A percentile compares a stretch with the other conserved stretches of the same genome.
These are phyloP conservation scores for Asterella californica DNA, from an alignment of 225 moss, liverwort and hornwort genomes.

Conservation along the genomic window DNA sequence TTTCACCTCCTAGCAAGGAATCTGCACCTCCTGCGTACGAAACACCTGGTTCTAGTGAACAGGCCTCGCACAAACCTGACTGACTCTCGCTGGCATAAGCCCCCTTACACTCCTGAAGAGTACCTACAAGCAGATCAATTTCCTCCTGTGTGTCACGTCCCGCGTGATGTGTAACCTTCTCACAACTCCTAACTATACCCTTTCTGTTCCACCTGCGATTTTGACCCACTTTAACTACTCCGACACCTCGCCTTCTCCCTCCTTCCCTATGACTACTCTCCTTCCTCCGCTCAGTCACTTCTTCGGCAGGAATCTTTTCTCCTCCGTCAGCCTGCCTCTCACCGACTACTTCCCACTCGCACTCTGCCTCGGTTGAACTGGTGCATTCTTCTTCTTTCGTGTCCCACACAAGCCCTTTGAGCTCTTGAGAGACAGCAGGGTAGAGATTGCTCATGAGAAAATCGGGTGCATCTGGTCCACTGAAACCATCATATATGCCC, in stretches of 20 bases:
- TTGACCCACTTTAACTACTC: conserved; percentile 14
- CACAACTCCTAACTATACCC: conserved; percentile 11
- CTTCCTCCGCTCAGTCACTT: not conserved
- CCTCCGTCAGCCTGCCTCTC: conserved; percentile 33
- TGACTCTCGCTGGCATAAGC: conserved; percentile 23
- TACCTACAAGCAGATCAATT: conserved; percentile 28
- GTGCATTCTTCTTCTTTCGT: conserved; percentile 42
- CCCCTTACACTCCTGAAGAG: conserved; percentile 21
- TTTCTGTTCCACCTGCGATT: conserved; percentile 16
- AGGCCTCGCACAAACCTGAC: conserved; percentile 9
- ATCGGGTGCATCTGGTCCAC: conserved; percentile 94
- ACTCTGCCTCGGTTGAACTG: conserved; percentile 22
- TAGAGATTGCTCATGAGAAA: conserved; percentile 99
- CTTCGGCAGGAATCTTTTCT: conserved; percentile 15
- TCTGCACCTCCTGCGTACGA: not conserved
- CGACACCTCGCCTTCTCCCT: conserved; percentile 20
- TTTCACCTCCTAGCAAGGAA: conserved; percentile 3
- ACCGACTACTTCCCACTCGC: conserved; percentile 25
- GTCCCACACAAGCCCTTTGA: conserved; percentile 86
- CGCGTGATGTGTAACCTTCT: conserved; percentile 6
- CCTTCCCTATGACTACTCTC: conserved; percentile 11
- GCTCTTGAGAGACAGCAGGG: conserved; percentile 79
- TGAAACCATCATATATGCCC: conserved; percentile 96
- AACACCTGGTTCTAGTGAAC: conserved; percentile 18
- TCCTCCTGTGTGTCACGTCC: not conserved